Evolutionary conservation across 805 yeast genomes (phyloP), one percentile per base, ranked within the genome.

Genomic region (Sugiyamaella smithiae): DNA sequence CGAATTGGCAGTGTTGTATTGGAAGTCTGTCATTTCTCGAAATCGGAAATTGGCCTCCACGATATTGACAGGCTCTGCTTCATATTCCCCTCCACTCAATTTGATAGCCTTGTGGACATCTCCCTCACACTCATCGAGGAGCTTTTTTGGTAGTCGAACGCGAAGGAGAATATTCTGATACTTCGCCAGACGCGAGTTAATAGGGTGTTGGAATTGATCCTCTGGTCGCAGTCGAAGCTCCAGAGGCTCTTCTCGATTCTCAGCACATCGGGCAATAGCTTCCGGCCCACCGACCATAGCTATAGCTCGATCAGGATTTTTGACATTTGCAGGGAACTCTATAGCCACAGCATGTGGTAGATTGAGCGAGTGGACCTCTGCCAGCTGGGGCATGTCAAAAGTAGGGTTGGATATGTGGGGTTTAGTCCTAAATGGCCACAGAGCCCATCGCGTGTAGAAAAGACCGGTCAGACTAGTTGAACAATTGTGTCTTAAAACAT

Each of bases 21-120:
- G 98, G 64, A 88, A 91, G 66, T 90, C 98, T 0, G 91, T 82
- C 75, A 89, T 78, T 55, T 86, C 88, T 57, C 96, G 77, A 64
- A 91, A 91, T 54, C 85, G 76, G 60, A 81, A 83, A 14, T 83
- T 84, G 50, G 80, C 76, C 57, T 81, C 80, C 16, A 88, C 72
- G 16, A 88, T 75, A 0, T 84, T 89, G 3, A 78, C 74, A 0
- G 96, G 91, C 40, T 73, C 72, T 1, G 78, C 73, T 20, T 66
- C 67, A 74, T 57, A 17, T 80, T 69, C 28, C 23, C 57, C 57
- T 57, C 77, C 81, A 3, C 91, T 76, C 80, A 84, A 78, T 4
- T 66, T 64, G 8, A 89, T 65, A 0, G 96, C 96, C 43, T 72
- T 75, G 16, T 73, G 75, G 0, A 77, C 67, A 61, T 89, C 63